Base-by-base conservation (phyloP, 768 basidiomycete genomes). In the Wakefieldia striispora region DNA sequence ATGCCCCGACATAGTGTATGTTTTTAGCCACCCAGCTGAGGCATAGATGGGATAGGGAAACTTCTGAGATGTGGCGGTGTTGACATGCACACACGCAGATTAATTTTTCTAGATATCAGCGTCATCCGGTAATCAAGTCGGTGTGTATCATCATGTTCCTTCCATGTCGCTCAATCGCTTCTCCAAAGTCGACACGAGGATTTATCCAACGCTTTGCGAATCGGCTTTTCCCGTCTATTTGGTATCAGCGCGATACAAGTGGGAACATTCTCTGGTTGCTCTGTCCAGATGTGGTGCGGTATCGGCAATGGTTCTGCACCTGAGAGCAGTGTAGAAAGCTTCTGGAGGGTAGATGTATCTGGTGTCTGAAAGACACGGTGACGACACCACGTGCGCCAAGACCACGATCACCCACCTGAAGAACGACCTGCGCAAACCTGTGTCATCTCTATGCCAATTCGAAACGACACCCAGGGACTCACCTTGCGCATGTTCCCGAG, bases 11-110 rank as follows among this genome's bases (percentile, higher is more conserved):
- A 21, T 62, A 71, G 26, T 70, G 70, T 2, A 77, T 78, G 72
- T 80, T 78, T 53, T 79, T 9, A 79, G 77, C 59, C 78, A 77
- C 51, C 76, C 78, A 3, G 45, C 58, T 5, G 66, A 71, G 75
- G 75, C 14, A 51, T 76, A 7, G 74, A 78, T 33, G 73, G 74
- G 6, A 70, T 75, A 38, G 72, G 75, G 37, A 67, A 70, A 11
- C 47, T 79, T 24, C 57, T 77, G 51, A 76, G 72, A 53, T 71
- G 17, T 43, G 77, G 45, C 64, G 50, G 49, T 24, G 51, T 13
- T 62, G 50, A 63, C 14, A 31, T 24, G 1, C 3, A 43, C 6
- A 4, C 16, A 26, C 17, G 9, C 31, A 37, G 27, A 5, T 3
- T n/a, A 4, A 12, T 19, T 29, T 4, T 3, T 45, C 33, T 46